Evolutionary conservation across 2,329 filamentous ascomycete genomes (phyloP).

Genomic region (Fusarium haematococcum): DNA sequence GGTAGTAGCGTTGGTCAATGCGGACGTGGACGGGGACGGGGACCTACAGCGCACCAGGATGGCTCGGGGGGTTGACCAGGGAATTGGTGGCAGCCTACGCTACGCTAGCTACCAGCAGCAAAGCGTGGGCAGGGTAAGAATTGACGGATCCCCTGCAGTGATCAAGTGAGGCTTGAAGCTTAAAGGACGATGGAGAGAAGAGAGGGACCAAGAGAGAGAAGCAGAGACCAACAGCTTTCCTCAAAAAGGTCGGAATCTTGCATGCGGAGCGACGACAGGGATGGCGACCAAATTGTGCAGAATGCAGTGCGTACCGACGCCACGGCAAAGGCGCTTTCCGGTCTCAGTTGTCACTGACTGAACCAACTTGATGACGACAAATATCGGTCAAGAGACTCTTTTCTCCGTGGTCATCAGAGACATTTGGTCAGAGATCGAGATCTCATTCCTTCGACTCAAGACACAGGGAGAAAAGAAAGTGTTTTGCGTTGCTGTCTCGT

Average conservation of each 20-base stretch:
- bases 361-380: background rate
- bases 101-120: background rate
- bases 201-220: background rate
- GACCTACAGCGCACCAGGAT: background rate
- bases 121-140: slow-evolving; percentile 11
- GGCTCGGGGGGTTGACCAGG: background rate
- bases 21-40: slow-evolving; percentile 2
- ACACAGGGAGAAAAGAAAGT: background rate
- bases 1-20: slow-evolving; percentile 16
- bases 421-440: background rate
- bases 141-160: background rate
- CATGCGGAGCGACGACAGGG: slow-evolving; percentile 2
- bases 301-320: background rate
- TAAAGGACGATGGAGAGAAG: background rate
- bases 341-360: background rate
- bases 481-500: background rate
- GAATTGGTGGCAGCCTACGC: slow-evolving; percentile 8
- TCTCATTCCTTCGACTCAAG: background rate
- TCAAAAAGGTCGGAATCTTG: slow-evolving; percentile 3
- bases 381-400: background rate
- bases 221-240: background rate
- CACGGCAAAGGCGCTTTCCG: slow-evolving; percentile 2
- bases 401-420: background rate
- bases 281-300: background rate
- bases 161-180: slow-evolving; percentile 10